Base-by-base conservation (phyloP, 2,329 filamentous ascomycete species). In the Colletotrichum sp. region DNA sequence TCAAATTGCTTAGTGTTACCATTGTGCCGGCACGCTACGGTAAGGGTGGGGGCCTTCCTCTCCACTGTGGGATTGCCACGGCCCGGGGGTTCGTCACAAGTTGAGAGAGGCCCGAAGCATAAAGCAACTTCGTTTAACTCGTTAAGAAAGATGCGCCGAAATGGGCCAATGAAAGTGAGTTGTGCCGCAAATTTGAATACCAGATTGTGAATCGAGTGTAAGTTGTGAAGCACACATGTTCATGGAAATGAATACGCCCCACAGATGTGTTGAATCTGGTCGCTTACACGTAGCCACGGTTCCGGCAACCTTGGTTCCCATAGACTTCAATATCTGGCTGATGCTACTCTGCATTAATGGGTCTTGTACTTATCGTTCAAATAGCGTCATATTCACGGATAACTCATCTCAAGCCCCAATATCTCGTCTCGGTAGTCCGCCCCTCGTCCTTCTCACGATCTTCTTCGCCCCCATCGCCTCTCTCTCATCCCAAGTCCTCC, bases 1-100 rank as follows among this genome's bases (percentile, higher is more conserved):
- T 66, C 70, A 74, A 76, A 74, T 74, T 76, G 65, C 64, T 64
- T 67, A 65, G 58, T 73, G 70, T 63, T 68, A 75, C 70, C 70
- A 26, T 75, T 64, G 36, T 57, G 32, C 26, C 64, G 69, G 63
- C 43, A 72, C 55, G 52, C 63, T 72, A 52, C 63, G 55, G 73
- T 57, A 21, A 43, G 21, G 18, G 68, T 71, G 58, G 68, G 68
- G 68, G 64, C 21, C 43, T 58, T 7, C 12, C 16, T 61, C 67
- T 38, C 24, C 61, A 71, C 38, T 61, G 61, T 67, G 52, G 28
- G n/a, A 52, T 67, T 52, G n/a, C 18, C 21, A 34, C 16, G 36
- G 72, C 67, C 58, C 26, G 34, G 67, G 61, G 72, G 48, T 43
- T 48, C 16, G 60, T 71, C 34, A 18, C 61, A 61, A 15, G 36